Base-by-base conservation (phyloP, 345 rosid genomes). In the Dipteronia dyeriana region DNA sequence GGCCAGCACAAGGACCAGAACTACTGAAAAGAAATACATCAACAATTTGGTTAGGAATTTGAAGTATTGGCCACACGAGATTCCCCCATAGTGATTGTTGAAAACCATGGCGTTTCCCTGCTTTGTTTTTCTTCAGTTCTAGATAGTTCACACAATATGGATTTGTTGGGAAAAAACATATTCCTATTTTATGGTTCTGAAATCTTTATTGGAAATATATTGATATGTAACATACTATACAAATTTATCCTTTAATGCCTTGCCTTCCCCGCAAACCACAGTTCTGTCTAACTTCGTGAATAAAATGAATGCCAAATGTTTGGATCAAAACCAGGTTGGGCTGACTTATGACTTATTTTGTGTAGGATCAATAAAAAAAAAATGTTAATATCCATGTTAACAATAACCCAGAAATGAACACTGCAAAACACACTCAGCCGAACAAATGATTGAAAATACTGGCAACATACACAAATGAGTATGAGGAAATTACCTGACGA, bases 401-500 rank as follows among this genome's bases (percentile, higher is more conserved):
- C 51, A 72, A 39, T 22, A 57, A 39, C 10, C 34, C 12, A 7
- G 38, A 39, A 10, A 39, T 41, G 45, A 45, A 12, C 41, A 20
- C 34, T 4, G 2, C 12, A 59, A 72, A 38, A 72, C 29, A 12
- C 34, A 72, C n/a, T n/a, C 38, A 34, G 13, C 29, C 66, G 20
- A 39, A 56, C 19, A 41, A 41, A 9, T 41, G 10, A 41, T 41
- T 41, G 45, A 41, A 7, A 41, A 41, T 59, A 54, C 54, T 5
- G 5, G 13, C 47, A 71, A 31, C 13, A 38, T 6, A 38, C 19
- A n/a, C 29, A 71, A 56, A 19, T 22, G 5, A 39, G 51, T 23
- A 73, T 43, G 57, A 64, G 47, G 7, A 9, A 10, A 80, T 65
- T 69, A 97, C 99, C 97, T 97, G 99, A 38, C 87, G 91, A 78